These are phyloP conservation scores for Caryocar brasiliense DNA, from an alignment of 441 rosid genomes.

Conservation along the genomic window DNA sequence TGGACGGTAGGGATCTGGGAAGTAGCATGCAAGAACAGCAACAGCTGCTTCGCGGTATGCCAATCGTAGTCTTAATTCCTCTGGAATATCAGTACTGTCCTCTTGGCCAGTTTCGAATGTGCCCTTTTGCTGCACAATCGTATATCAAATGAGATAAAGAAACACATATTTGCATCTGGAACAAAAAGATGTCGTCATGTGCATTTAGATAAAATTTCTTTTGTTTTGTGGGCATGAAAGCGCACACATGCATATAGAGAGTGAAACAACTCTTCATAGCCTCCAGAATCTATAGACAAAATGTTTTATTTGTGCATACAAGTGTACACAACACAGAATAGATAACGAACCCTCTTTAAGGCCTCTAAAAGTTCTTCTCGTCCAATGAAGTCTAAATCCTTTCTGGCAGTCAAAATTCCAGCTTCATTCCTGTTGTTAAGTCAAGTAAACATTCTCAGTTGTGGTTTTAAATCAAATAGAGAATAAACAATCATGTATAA, in stretches of 20 bases:
- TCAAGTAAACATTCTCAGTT: constrained; percentile 14
- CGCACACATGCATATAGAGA: no score
- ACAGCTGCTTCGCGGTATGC: constrained; percentile 96
- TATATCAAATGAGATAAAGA: constrained; percentile 13
- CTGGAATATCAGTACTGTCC: constrained; percentile 76
- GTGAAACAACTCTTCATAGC: no score
- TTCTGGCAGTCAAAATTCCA: constrained; percentile 94
- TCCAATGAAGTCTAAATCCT: constrained; percentile 83
- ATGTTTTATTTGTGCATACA: background rate
- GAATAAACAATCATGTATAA: constrained; percentile 2
- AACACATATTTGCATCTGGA: background rate
- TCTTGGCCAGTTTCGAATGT: constrained; percentile 98
- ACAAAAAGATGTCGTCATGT: background rate
- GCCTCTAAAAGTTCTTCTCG: constrained; percentile 88
- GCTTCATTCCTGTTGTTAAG: constrained; percentile 74
- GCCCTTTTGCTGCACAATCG: constrained; percentile 75
- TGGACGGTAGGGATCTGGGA: constrained; percentile 71
- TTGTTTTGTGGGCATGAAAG: no score
- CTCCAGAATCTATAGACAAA: no score
- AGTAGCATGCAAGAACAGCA: constrained; percentile 81
- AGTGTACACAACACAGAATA: background rate
- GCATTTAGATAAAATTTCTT: no score
- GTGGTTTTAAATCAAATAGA: background rate
- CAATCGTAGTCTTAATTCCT: constrained; percentile 73
- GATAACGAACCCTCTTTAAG: constrained; percentile 76